phyloP scores from a whole-genome alignment of 306 rosid species.

The Acacia acuminata region DNA sequence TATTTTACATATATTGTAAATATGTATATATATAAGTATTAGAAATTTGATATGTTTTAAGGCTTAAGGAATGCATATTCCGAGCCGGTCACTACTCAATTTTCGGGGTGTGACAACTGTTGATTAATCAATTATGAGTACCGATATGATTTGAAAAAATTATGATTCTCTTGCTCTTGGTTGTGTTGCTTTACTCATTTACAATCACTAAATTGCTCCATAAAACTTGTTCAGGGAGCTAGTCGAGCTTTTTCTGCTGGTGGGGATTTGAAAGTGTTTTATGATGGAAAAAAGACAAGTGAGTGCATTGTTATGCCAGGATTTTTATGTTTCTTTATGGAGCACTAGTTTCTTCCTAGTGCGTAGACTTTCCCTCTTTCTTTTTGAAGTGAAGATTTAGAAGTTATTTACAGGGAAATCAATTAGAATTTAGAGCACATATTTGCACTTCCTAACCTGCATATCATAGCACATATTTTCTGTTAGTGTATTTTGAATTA shows the following conservation, averaged over 20 bases:
- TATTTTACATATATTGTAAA: too few species aligned
- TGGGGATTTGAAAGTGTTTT: conserved; percentile 91
- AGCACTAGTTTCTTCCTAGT: background rate
- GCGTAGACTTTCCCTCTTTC: background rate
- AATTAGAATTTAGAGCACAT: background rate
- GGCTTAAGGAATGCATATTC: too few species aligned
- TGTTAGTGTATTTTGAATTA: too few species aligned
- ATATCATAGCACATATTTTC: background rate
- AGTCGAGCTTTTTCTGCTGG: conserved; percentile 96
- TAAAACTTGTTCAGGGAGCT: conserved; percentile 58
- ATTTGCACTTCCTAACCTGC: background rate
- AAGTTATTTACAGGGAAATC: background rate
- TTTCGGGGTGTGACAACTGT: too few species aligned
- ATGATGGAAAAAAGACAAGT: conserved; percentile 75
- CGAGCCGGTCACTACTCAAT: too few species aligned
- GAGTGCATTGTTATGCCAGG: conserved; percentile 19
- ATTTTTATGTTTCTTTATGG: background rate
- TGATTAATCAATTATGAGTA: background rate
- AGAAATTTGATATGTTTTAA: too few species aligned
- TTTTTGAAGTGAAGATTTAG: background rate
- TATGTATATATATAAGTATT: too few species aligned
- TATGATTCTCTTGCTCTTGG: background rate
- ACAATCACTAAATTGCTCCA: conserved; percentile 2
- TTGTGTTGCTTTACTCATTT: conserved; percentile 1
- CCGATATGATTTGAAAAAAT: background rate